A percentile compares a stretch with the other conserved stretches of the same genome.
phyloP scores from a whole-genome alignment of 164 flowering plant species.

The Nelumbo lutea region DNA sequence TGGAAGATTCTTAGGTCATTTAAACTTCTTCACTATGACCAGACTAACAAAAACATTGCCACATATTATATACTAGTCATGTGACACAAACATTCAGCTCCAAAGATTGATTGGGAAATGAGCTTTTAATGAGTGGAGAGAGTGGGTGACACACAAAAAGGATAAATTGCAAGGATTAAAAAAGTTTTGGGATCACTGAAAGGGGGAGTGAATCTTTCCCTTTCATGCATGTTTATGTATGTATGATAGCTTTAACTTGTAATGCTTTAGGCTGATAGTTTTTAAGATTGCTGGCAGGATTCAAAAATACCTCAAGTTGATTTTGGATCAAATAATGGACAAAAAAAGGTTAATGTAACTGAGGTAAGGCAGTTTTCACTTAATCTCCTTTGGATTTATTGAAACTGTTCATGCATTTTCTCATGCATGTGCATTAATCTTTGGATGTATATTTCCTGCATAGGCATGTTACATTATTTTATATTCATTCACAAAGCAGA shows the following conservation, averaged over 20 bases:
- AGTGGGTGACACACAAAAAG: too few relatives aligned
- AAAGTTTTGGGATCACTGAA: not conserved
- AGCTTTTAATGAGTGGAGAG: too few relatives aligned
- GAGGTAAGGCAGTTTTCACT: conserved; percentile 49
- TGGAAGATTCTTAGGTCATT: too few relatives aligned
- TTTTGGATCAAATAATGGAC: conserved; percentile 57
- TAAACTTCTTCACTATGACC: too few relatives aligned
- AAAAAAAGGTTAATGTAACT: conserved; percentile 41
- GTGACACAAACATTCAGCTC: too few relatives aligned
- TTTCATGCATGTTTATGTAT: not conserved
- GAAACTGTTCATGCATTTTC: not conserved
- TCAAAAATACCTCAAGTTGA: conserved; percentile 34
- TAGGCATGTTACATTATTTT: too few relatives aligned
- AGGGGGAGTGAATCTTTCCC: not conserved
- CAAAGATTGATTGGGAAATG: too few relatives aligned
- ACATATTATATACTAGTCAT: too few relatives aligned
- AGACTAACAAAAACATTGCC: too few relatives aligned
- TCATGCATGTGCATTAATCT: not conserved
- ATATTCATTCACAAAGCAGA: too few relatives aligned
- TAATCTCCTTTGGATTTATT: not conserved
- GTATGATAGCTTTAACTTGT: not conserved
- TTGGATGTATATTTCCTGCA: not conserved
- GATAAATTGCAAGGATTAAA: too few relatives aligned
- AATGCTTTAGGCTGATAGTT: conserved; percentile 5
- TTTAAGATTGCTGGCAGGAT: conserved; percentile 29